A percentile compares a stretch with the other conserved stretches of the same genome.
These are phyloP conservation scores for Penicillium fimorum DNA, from an alignment of 495 filamentous ascomycete genomes.

Conservation along the genomic window DNA sequence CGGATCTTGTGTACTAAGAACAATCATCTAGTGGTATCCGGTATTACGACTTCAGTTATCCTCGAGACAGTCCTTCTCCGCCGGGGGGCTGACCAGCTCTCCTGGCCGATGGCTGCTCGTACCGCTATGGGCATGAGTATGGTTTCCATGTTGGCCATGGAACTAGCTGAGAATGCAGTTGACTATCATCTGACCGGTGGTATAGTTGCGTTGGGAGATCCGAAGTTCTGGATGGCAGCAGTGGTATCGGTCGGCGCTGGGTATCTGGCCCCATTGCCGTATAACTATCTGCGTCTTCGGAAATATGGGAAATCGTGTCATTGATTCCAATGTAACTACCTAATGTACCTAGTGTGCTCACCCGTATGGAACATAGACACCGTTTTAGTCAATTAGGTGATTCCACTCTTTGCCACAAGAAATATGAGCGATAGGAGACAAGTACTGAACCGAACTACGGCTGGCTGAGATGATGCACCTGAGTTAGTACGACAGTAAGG, in stretches of 20 bases:
- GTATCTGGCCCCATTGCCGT: slow-evolving; percentile 46
- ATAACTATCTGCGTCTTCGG: slow-evolving; percentile 44
- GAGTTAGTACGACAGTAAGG: neutral
- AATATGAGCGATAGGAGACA: neutral
- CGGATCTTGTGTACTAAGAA: neutral
- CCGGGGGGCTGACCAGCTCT: slow-evolving; percentile 38
- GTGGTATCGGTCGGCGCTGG: slow-evolving; percentile 39
- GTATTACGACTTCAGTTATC: slow-evolving; percentile 43
- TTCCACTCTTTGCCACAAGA: neutral
- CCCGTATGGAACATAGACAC: neutral
- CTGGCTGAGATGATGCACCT: neutral
- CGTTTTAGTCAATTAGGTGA: neutral
- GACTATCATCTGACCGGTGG: slow-evolving; percentile 50
- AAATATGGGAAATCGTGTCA: slow-evolving; percentile 44
- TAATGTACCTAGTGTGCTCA: neutral
- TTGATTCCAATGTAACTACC: no score
- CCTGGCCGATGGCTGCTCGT: slow-evolving; percentile 35
- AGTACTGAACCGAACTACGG: neutral
- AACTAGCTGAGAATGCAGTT: slow-evolving; percentile 43
- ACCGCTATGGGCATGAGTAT: slow-evolving; percentile 52
- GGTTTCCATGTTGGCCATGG: slow-evolving; percentile 51
- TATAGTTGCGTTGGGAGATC: slow-evolving; percentile 30
- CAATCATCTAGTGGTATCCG: slow-evolving; percentile 36
- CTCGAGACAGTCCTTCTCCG: slow-evolving; percentile 45
- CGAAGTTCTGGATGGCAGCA: slow-evolving; percentile 38